Evolutionary conservation across 495 filamentous ascomycete species (phyloP).

Genomic region (Daldinia grandis): DNA sequence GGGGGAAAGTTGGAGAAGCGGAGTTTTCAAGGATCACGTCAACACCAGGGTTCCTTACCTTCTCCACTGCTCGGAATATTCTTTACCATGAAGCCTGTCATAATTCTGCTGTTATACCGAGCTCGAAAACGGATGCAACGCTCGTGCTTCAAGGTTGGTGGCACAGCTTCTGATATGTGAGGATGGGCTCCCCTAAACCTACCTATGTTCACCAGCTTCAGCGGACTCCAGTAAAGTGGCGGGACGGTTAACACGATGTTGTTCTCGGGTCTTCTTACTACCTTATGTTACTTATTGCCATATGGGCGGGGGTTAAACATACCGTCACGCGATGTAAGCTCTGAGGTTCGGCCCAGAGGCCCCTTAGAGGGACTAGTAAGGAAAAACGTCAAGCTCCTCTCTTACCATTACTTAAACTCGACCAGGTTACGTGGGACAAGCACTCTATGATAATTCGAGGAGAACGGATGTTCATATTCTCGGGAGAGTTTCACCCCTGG

Average conservation of each 20-base stretch:
- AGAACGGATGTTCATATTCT: conserved; percentile 74
- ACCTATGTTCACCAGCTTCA: neutral
- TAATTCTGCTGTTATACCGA: neutral
- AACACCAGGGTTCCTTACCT: conserved; percentile 1
- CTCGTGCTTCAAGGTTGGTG: neutral
- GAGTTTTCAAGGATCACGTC: conserved; percentile 13
- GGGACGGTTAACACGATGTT: neutral
- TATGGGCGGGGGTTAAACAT: neutral
- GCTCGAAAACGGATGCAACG: neutral
- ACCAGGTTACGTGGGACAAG: conserved; percentile 72
- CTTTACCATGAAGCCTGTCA: neutral
- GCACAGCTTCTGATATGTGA: neutral
- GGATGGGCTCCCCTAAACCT: neutral
- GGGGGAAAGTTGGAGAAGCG: conserved; percentile 28
- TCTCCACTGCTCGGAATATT: neutral
- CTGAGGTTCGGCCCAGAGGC: neutral
- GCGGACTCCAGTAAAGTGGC: neutral
- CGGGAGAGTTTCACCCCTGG: conserved; percentile 76
- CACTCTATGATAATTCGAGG: conserved; percentile 76
- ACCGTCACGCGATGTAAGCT: neutral
- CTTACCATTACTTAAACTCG: neutral
- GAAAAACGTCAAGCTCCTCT: neutral
- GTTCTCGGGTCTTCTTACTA: neutral
- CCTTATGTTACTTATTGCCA: neutral
- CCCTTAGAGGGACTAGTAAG: neutral